Evolutionary conservation across 805 yeast genomes (phyloP), one percentile per base, ranked within the genome.

Genomic region (Schwanniomyces sp.): DNA sequence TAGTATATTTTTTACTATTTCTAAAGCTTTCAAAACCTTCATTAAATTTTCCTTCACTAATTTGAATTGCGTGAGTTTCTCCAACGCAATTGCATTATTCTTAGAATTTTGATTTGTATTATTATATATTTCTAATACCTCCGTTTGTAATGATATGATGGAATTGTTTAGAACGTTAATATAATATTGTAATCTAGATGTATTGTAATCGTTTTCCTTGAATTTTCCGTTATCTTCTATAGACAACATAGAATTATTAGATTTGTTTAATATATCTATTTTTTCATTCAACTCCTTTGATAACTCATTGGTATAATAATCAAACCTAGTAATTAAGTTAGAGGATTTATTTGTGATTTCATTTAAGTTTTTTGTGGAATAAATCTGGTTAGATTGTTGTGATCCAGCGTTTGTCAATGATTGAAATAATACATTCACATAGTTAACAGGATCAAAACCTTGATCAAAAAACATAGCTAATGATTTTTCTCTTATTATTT

Each of bases 391-490:
- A 28, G 47, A 34, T n/a, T 52, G 36, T 9, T 42, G 51, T 26
- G 16, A 46, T 47, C 44, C 46, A 46, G 49, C 38, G 49, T 16
- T 34, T 41, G 55, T 34, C 3, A 76, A 68, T 16, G 75, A 64
- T 41, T 78, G 69, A 50, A 82, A 75, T 12, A 86, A 64, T 2
- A 86, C 83, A 59, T 86, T 88, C 16, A 86, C 75, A 55, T 79
- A 86, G 36, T 80, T 80, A 46, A 80, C 78, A 1, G 90, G 86
- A 14, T 78, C 80, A 58, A 85, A 86, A 24, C 78, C 80, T 17
- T 76, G 79, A 52, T 85, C 88, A 51, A 84, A 82, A 68, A 86
- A 86, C 82, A 86, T 85, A 10, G 81, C 66, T 3, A 85, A 63
- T 1, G 84, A 72, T 12, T 80, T 79, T 45, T 58, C 61, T 27